These are phyloP conservation scores for Ophiosphaerella korrae DNA, from an alignment of 2,329 filamentous ascomycete genomes.

Conservation along the genomic window DNA sequence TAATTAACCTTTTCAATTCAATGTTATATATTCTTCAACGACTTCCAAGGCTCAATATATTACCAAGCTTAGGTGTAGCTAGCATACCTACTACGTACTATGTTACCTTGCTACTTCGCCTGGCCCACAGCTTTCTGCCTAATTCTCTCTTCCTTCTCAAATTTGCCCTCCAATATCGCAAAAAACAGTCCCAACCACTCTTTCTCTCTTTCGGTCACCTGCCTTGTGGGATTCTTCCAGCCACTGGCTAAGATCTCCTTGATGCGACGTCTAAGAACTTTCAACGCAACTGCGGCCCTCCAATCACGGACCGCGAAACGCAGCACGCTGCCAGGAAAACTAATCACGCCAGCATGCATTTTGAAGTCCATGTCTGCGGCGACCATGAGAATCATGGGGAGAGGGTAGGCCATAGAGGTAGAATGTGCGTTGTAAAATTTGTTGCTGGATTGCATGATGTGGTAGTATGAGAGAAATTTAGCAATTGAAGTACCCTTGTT, in stretches of 20 bases:
- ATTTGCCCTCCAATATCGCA: slow-evolving; percentile 35
- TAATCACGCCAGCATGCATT: slow-evolving; percentile 85
- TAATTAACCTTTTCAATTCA: too few species aligned
- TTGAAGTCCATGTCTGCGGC: slow-evolving; percentile 84
- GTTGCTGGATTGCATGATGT: slow-evolving; percentile 92
- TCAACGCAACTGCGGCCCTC: slow-evolving; percentile 90
- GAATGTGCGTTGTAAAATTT: slow-evolving; percentile 81
- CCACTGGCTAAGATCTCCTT: slow-evolving; percentile 74
- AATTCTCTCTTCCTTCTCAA: slow-evolving; percentile 40
- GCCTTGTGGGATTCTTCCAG: slow-evolving; percentile 62
- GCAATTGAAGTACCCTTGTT: slow-evolving; percentile 70
- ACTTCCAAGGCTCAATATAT: too few species aligned
- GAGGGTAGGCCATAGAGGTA: slow-evolving; percentile 73
- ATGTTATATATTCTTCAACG: too few species aligned
- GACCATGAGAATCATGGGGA: slow-evolving; percentile 73
- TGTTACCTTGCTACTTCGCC: slow-evolving; percentile 23
- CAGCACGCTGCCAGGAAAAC: slow-evolving; percentile 85
- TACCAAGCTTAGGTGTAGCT: too few species aligned
- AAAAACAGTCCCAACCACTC: slow-evolving; percentile 50
- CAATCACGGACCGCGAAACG: slow-evolving; percentile 84
- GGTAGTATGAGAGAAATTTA: slow-evolving; percentile 91
- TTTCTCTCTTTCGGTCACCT: slow-evolving; percentile 46
- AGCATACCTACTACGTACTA: too few species aligned
- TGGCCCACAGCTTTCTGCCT: slow-evolving; percentile 35
- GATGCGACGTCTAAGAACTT: slow-evolving; percentile 73